Conservation (phyloP, 1,284 basidiomycete genomes). For the Rhodotorula sp. region DNA sequence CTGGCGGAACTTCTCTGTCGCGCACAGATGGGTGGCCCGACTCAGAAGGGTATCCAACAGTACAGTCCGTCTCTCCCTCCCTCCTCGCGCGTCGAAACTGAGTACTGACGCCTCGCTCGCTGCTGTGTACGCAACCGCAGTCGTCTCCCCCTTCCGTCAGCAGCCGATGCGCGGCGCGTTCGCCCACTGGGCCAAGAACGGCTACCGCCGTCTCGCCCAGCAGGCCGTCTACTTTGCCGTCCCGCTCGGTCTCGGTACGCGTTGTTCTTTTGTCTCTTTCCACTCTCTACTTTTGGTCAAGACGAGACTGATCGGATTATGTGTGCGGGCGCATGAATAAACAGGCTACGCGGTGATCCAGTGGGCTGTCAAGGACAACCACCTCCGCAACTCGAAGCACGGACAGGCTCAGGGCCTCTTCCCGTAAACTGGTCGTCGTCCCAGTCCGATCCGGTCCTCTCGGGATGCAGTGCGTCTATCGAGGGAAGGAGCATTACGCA, state of each 20-base stretch:
- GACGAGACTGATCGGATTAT: neutral
- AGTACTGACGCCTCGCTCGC: no score
- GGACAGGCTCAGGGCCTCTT: slow-evolving; percentile 56
- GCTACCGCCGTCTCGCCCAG: slow-evolving; percentile 69
- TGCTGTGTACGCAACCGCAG: slow-evolving; percentile 51
- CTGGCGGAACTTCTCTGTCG: no score
- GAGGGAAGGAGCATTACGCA: no score
- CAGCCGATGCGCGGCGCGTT: slow-evolving; percentile 69
- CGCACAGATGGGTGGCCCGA: slow-evolving; percentile 53
- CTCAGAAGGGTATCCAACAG: slow-evolving; percentile 72
- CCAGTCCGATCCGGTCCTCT: no score
- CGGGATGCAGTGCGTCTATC: no score
- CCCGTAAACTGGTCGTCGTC: slow-evolving; percentile 16
- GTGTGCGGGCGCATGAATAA: neutral
- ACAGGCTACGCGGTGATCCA: slow-evolving; percentile 76
- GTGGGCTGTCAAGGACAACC: slow-evolving; percentile 74
- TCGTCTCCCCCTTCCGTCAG: slow-evolving; percentile 75
- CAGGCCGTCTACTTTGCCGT: slow-evolving; percentile 77
- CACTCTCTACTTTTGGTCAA: no score
- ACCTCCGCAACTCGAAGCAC: slow-evolving; percentile 73
- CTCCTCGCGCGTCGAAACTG: neutral
- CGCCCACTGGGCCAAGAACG: slow-evolving; percentile 79
- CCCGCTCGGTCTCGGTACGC: slow-evolving; percentile 66
- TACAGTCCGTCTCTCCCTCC: slow-evolving; percentile 66
- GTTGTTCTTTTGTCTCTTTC: no score